phyloP scores from a whole-genome alignment of 306 rosid genomes.

The Fragaria nilgerrensis region DNA sequence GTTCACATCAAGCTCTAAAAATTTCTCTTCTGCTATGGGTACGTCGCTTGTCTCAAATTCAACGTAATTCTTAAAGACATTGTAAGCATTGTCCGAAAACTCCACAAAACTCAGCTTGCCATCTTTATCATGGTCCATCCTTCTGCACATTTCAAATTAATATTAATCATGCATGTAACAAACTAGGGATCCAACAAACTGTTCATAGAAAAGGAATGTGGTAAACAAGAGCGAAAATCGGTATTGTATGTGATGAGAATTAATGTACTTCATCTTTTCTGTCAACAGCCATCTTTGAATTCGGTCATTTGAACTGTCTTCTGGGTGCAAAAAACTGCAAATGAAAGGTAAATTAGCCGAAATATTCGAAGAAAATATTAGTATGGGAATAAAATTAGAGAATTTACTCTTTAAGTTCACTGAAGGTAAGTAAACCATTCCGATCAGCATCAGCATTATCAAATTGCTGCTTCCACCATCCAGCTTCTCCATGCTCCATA shows the following conservation, averaged over 20 bases:
- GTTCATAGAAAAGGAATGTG: background rate
- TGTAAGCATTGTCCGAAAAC: slow-evolving; percentile 43
- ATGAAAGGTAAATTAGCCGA: background rate
- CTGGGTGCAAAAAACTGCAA: slow-evolving; percentile 72
- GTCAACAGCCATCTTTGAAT: slow-evolving; percentile 54
- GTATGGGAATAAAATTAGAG: background rate
- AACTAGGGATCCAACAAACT: background rate
- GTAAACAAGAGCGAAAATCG: background rate
- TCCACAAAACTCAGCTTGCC: slow-evolving; percentile 59
- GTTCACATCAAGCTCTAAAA: slow-evolving; percentile 62
- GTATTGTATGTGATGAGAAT: background rate
- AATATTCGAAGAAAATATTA: background rate
- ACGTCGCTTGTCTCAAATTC: slow-evolving; percentile 48
- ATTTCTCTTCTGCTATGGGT: slow-evolving; percentile 43
- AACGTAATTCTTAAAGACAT: slow-evolving; percentile 44
- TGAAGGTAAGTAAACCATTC: slow-evolving; percentile 51
- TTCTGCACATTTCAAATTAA: slow-evolving; percentile 30
- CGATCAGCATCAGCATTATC: slow-evolving; percentile 52
- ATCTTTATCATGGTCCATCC: slow-evolving; percentile 50
- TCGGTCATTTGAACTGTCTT: slow-evolving; percentile 57
- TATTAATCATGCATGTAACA: background rate
- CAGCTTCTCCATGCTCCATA: slow-evolving; percentile 67
- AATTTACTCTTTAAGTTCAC: slow-evolving; percentile 62
- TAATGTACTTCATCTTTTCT: slow-evolving; percentile 49
- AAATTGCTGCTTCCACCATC: slow-evolving; percentile 78